phyloP scores from a whole-genome alignment of 2,329 filamentous ascomycete species.

The Sphaerulina musiva region DNA sequence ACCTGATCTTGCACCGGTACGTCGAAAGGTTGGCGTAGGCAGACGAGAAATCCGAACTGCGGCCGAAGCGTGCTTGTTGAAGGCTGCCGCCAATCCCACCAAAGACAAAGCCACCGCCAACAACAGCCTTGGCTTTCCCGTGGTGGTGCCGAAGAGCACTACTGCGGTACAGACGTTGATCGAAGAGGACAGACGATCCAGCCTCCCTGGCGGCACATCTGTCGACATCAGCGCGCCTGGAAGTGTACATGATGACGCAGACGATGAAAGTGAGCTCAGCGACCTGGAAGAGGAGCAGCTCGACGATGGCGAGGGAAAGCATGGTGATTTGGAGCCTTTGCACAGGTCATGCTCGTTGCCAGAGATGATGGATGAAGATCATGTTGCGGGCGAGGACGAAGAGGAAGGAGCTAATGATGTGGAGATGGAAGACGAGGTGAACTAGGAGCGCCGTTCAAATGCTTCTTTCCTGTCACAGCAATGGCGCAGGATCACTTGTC shows the following conservation, averaged over 20 bases:
- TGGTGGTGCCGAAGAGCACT: not conserved
- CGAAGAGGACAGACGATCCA: slow-evolving; percentile 17
- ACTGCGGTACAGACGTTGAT: slow-evolving; percentile 27
- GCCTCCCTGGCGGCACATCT: slow-evolving; percentile 31
- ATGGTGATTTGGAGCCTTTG: not conserved
- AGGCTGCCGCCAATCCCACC: slow-evolving; percentile 14
- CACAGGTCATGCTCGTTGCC: not conserved
- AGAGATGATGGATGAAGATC: not conserved
- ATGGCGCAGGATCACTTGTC: no score
- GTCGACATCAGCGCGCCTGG: slow-evolving; percentile 49
- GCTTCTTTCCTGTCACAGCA: not conserved
- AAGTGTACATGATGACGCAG: slow-evolving; percentile 49
- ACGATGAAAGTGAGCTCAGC: slow-evolving; percentile 51
- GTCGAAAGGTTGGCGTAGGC: slow-evolving; percentile 53
- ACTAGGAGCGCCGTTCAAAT: slow-evolving; percentile 2
- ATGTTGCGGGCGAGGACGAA: not conserved
- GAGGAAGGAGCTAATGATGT: slow-evolving; percentile 38
- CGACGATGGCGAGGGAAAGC: no score
- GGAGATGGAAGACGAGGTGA: slow-evolving; percentile 20
- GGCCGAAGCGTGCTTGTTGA: slow-evolving; percentile 51
- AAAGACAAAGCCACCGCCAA: slow-evolving; percentile 12
- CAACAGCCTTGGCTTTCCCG: not conserved
- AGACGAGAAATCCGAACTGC: slow-evolving; percentile 53
- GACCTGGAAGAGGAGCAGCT: slow-evolving; percentile 35
- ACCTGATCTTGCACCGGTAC: slow-evolving; percentile 20